These are phyloP conservation scores for Picea mariana DNA, from an alignment of 83 land plant genomes.

Conservation along the genomic window DNA sequence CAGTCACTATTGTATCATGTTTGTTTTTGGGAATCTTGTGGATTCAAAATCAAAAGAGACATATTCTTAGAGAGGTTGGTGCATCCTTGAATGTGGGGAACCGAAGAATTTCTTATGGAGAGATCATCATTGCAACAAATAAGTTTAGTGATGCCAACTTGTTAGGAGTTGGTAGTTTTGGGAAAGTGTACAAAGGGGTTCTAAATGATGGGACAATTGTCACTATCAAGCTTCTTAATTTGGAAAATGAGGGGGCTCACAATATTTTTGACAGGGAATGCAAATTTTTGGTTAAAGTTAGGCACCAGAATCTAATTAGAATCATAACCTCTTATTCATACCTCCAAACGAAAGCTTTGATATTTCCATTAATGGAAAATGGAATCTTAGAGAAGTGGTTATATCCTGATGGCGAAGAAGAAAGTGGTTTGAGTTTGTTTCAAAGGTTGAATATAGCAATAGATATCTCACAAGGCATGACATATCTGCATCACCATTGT, in stretches of 20 bases:
- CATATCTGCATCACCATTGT: constrained; percentile 9
- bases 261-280: not conserved
- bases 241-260: constrained; percentile 31
- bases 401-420: too few species aligned
- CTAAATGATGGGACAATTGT: constrained; percentile 32
- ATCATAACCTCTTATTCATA: too few species aligned
- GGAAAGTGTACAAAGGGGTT: constrained; percentile 6
- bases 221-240: constrained; percentile 43
- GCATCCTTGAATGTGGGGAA: too few species aligned
- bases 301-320: too few species aligned
- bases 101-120: too few species aligned
- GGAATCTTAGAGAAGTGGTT: too few species aligned
- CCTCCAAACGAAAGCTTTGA: too few species aligned
- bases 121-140: constrained; percentile 28
- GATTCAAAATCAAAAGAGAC: too few species aligned
- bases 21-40: too few species aligned
- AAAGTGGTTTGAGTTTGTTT: not conserved
- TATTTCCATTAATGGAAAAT: too few species aligned
- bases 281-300: too few species aligned
- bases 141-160: not conserved
- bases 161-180: constrained; percentile 44
- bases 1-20: too few species aligned
- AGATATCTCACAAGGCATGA: constrained; percentile 4
- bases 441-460: constrained; percentile 12
- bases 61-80: not conserved